These are phyloP conservation scores for Zymoseptoria tritici DNA, from an alignment of 2,329 filamentous ascomycete species.

Conservation along the genomic window DNA sequence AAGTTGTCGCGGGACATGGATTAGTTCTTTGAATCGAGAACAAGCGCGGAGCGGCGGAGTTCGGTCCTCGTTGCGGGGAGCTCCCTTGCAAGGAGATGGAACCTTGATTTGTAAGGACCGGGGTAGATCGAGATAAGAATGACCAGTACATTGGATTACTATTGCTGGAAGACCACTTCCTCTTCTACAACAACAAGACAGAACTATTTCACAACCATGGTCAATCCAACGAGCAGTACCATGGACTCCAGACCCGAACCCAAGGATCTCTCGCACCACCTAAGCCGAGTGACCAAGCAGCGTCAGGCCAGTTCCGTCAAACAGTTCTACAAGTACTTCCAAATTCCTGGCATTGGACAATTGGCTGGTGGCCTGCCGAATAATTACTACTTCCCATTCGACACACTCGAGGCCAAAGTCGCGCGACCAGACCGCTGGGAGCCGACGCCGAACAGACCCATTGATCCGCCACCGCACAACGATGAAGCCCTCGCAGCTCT, in stretches of 20 bases:
- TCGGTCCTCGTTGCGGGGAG: neutral
- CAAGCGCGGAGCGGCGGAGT: neutral
- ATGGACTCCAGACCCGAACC: slow-evolving; percentile 40
- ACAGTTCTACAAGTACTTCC: slow-evolving; percentile 77
- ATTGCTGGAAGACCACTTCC: neutral
- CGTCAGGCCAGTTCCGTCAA: slow-evolving; percentile 64
- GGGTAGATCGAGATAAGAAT: neutral
- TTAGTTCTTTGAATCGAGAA: neutral
- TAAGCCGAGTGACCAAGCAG: slow-evolving; percentile 60
- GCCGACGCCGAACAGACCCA: slow-evolving; percentile 57
- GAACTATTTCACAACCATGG: neutral
- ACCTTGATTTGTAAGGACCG: neutral
- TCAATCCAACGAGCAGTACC: neutral
- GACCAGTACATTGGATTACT: neutral
- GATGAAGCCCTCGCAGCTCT: slow-evolving; percentile 22
- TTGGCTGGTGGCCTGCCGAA: slow-evolving; percentile 65
- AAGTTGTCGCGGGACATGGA: neutral
- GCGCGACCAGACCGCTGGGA: slow-evolving; percentile 68
- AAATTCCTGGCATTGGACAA: slow-evolving; percentile 54
- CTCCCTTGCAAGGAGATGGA: neutral
- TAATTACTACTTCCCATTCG: slow-evolving; percentile 76
- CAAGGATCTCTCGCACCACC: slow-evolving; percentile 71
- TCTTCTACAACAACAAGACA: neutral
- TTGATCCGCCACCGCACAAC: slow-evolving; percentile 38
- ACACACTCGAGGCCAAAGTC: slow-evolving; percentile 77